Base-by-base conservation (phyloP, 2,329 filamentous ascomycete species). In the Xylaria sp. region DNA sequence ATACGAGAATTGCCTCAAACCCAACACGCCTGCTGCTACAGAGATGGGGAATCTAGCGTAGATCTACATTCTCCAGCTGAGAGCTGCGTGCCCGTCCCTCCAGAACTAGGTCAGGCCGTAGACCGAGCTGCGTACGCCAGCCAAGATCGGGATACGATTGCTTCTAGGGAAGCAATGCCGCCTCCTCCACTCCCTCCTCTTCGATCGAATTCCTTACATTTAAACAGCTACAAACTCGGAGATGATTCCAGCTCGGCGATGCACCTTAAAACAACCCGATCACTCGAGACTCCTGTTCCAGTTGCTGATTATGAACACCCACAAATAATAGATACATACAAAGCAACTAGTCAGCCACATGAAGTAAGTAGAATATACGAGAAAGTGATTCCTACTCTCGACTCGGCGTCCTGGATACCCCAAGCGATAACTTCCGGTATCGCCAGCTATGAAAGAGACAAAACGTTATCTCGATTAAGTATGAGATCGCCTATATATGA, bases 81-180 rank as follows among this genome's bases (percentile, higher is more conserved):
- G 57, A 58, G n/a, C 12, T 39, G 39, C 8, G 21, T 34, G 11
- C 48, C 34, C 17, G 21, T 57, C 14, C 7, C 17, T 48, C 47
- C 27, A 12, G 57, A 60, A 14, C 14, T 24, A 45, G 27, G 56
- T 17, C 27, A 12, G 27, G 32, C 36, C n/a, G 3, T 51, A 24
- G 24, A 59, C 19, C 19, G 59, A 51, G 21, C 53, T 24, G 21
- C 24, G 2, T n/a, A 60, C 21, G 48, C 47, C 11, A 53, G 61
- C 9, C 64, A 61, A 36, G 73, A 72, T 50, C 64, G 65, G 48
- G 36, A 39, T 56, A 76, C 74, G 30, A 48, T 70, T 21, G 56
- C 71, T 65, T 78, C 77, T 11, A 73, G 71, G 68, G 75, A 77
- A 50, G 70, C 68, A 48, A 78, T 78, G 76, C 77, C 77, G 14